Evolutionary conservation across 306 rosid species (phyloP).

Genomic region (Glycine latifolia): DNA sequence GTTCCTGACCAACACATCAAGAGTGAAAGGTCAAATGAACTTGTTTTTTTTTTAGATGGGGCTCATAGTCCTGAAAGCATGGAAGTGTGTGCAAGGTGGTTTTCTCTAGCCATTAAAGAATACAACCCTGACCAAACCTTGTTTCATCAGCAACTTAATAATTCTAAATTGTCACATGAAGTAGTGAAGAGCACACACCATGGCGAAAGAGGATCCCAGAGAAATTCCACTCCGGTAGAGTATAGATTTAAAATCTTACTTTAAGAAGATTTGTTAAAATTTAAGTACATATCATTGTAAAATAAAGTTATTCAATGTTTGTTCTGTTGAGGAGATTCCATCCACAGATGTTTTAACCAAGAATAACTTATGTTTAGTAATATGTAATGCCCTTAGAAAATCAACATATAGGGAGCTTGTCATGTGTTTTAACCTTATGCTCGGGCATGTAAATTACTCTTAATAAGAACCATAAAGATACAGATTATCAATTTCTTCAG

Average conservation of each 20-base stretch:
- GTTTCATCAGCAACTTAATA: slow-evolving; percentile 53
- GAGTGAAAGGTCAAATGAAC: slow-evolving; percentile 64
- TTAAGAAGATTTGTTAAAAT: slow-evolving; percentile 27
- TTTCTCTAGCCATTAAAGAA: slow-evolving; percentile 69
- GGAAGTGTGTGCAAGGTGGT: slow-evolving; percentile 93
- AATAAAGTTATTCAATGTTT: background rate
- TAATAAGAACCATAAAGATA: slow-evolving; percentile 2
- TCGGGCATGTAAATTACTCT: background rate
- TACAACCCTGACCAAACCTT: slow-evolving; percentile 51
- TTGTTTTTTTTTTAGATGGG: slow-evolving; percentile 88
- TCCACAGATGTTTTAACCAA: slow-evolving; percentile 7
- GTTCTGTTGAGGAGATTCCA: slow-evolving; percentile 20
- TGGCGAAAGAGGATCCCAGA: slow-evolving; percentile 49
- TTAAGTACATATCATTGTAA: slow-evolving; percentile 12
- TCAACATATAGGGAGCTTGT: slow-evolving; percentile 9
- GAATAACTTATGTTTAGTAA: slow-evolving; percentile 25
- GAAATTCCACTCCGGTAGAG: slow-evolving; percentile 73
- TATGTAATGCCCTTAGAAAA: slow-evolving; percentile 24
- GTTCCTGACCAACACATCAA: slow-evolving; percentile 65
- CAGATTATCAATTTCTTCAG: slow-evolving; percentile 28
- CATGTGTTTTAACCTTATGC: slow-evolving; percentile 17
- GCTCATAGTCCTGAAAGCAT: slow-evolving; percentile 99
- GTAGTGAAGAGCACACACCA: slow-evolving; percentile 46
- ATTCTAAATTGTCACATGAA: slow-evolving; percentile 56
- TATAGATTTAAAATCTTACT: slow-evolving; percentile 33